Base-by-base conservation (phyloP, 2,329 filamentous ascomycete species). In the Chrysoporthe deuterocubensis region DNA sequence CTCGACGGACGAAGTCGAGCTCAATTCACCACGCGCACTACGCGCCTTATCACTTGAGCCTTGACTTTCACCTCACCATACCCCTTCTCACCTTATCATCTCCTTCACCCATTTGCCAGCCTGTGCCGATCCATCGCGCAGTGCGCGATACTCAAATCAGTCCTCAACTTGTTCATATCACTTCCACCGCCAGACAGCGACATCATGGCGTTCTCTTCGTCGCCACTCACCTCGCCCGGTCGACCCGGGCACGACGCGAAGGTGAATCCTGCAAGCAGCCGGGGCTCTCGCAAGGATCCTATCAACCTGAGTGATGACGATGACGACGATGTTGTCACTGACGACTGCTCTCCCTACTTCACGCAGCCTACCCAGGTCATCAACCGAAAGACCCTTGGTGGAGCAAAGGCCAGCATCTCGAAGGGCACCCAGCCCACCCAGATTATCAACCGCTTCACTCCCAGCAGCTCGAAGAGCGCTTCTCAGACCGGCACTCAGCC, bases 401-500 rank as follows among this genome's bases (percentile, higher is more conserved):
- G n/a, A 8, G 14, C 5, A 18, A 43, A 43, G 37, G n/a, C n/a
- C 43, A 48, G 52, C 40, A 34, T 26, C 7, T 34, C 18, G 2
- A 63, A 64, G 32, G 1, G 79, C 79, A 48, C 77, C 46, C 69
- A 64, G 44, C 59, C 65, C 4, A 70, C 68, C 3, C 68, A 69
- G 16, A 54, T 69, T 26, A 37, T 65, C 40, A 65, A 62, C 58
- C 71, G 73, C 60, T 70, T 73, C 7, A 75, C 75, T 0, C 42
- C 68, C 34, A 48, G 54, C 26, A 50, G 43, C 2, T 21, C 44
- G 1, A 63, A 64, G 37, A 0, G 79, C 79, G 43, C 77, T 77
- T 1, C 83, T 2, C 78, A 77, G n/a, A 79, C 83, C 26, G 76
- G 81, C 4, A 85, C 83, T 37, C 83, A 85, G 69, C 78, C 82